These are phyloP conservation scores for Leucocoprinus sp. DNA, from an alignment of 768 basidiomycete species.

Conservation along the genomic window DNA sequence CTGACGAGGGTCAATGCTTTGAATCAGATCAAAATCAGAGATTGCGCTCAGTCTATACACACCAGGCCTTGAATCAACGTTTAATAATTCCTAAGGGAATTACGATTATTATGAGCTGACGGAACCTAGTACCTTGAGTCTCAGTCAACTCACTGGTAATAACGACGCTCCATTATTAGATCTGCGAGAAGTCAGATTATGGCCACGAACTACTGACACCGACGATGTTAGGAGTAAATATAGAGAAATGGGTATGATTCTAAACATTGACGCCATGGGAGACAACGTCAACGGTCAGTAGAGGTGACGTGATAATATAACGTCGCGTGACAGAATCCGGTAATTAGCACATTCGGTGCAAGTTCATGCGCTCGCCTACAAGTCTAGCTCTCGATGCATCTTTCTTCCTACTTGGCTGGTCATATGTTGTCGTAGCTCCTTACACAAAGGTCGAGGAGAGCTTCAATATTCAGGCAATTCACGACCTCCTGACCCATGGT, in stretches of 20 bases:
- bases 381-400: conserved; percentile 37
- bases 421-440: conserved; percentile 71
- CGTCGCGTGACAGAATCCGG: neutral
- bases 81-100: conserved; percentile 2
- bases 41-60: neutral
- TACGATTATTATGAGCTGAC: neutral
- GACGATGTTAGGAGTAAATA: conserved; percentile 2
- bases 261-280: conserved; percentile 1
- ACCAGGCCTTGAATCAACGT: conserved; percentile 6
- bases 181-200: neutral
- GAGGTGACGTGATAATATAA: neutral
- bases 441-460: conserved; percentile 97
- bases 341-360: neutral
- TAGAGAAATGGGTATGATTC: neutral
- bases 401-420: conserved; percentile 43
- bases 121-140: neutral
- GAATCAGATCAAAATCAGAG: neutral
- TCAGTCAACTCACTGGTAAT: conserved; percentile 1
- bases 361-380: conserved; percentile 12
- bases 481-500: conserved; percentile 83
- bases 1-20: conserved; percentile 21
- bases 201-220: neutral
- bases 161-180: conserved; percentile 4
- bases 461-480: conserved; percentile 87
- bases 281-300: neutral